Evolutionary conservation across 2,329 filamentous ascomycete genomes (phyloP), one percentile per base, ranked within the genome.

Genomic region (Zymoseptoria passerinii): DNA sequence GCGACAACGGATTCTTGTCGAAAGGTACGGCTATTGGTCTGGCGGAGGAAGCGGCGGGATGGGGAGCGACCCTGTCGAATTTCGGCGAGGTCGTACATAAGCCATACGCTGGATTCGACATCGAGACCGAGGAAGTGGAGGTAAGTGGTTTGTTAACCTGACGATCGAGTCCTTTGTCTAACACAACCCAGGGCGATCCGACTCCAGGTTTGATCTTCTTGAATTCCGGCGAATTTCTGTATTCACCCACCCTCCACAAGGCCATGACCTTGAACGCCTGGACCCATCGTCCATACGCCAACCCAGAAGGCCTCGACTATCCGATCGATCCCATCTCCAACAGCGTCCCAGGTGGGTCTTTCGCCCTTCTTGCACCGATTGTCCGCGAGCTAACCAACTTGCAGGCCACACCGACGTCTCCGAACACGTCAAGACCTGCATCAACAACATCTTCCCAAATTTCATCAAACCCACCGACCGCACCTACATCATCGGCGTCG

Each of bases 211-310:
- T 96, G 57, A 75, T 96, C 28, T 76, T 96, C 27, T 83, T 90
- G 51, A 96, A 96, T 70, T 78, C 84, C 3, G 90, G 89, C 4
- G 85, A 95, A 73, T 76, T 89, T 18, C 77, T 86, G 66, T 96
- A 90, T 85, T 89, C 88, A 71, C 83, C 88, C 48, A 80, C 82
- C 54, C 80, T 80, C 1, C 74, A 79, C 54, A 80, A 81, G 53
- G 78, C 84, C 0, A 77, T 95, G 61, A 88, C 83, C 0, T 70
- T 79, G 1, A 68, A 70, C 0, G 80, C 79, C 2, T 88, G 86
- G 78, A 69, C 77, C 7, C 78, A 77, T 1, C 74, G 87, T 50
- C 35, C 35, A 44, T 85, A 86, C 0, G 80, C 86, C 65, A 10
- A 58, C 3, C 77, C 79, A 58, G 88, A 83, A 52, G 80, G 84